Conservation (phyloP, 2,329 filamentous ascomycete species). For the Gnomoniopsis sp. region DNA sequence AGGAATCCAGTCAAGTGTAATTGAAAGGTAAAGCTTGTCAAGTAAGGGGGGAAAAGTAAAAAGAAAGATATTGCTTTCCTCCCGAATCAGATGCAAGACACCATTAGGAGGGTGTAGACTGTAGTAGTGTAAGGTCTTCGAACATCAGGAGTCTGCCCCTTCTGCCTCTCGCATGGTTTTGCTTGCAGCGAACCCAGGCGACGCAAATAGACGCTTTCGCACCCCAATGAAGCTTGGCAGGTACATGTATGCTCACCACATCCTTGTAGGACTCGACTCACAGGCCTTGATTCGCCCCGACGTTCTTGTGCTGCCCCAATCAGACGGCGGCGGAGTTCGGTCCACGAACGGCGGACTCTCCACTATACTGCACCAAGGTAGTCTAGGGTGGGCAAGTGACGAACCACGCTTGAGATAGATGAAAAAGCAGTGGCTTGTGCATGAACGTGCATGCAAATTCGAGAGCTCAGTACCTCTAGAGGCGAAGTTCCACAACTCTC, state of each 20-base stretch:
- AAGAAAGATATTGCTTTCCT: background rate
- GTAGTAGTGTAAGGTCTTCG: background rate
- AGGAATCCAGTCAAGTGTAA: background rate
- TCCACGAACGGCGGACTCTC: constrained; percentile 5
- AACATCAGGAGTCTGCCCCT: background rate
- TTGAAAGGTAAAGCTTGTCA: background rate
- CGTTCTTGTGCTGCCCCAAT: constrained; percentile 16
- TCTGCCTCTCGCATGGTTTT: background rate
- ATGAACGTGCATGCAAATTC: background rate
- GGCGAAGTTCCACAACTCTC: background rate
- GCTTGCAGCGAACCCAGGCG: background rate
- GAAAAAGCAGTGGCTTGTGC: background rate
- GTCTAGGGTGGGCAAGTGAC: constrained; percentile 5
- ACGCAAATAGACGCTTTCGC: constrained; percentile 1
- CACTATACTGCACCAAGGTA: constrained; percentile 6
- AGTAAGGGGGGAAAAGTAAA: background rate
- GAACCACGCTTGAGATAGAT: constrained; percentile 16
- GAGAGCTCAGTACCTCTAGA: no score
- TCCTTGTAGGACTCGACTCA: constrained; percentile 8
- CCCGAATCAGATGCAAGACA: background rate
- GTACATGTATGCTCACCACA: background rate
- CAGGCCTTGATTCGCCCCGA: constrained; percentile 11
- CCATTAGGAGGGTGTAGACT: background rate
- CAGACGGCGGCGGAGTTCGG: background rate
- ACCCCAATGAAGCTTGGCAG: constrained; percentile 15